A percentile compares a stretch with the other conserved stretches of the same genome.
Evolutionary conservation across 352 stramenopile genomes (phyloP).

Genomic region (Pythium aphanidermatum): DNA sequence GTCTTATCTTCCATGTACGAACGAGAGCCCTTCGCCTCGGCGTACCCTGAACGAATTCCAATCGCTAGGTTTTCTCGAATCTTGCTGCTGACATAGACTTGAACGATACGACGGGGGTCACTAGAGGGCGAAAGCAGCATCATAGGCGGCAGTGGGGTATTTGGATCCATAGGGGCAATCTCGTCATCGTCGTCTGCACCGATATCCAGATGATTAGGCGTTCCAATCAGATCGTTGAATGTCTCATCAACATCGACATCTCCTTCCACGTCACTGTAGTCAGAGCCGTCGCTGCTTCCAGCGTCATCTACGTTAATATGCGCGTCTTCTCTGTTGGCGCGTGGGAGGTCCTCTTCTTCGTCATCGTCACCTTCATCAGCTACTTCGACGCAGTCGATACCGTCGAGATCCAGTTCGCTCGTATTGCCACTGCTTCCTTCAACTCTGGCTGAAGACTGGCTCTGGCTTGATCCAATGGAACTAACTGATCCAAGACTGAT

Average conservation of each 20-base stretch:
- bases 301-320: constrained; percentile 19
- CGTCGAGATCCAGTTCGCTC: constrained; percentile 61
- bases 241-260: constrained; percentile 86
- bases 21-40: constrained; percentile 75
- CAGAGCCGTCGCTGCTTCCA: constrained; percentile 40
- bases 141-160: constrained; percentile 19
- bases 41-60: constrained; percentile 71
- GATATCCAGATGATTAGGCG: constrained; percentile 47
- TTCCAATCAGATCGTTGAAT: constrained; percentile 76
- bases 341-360: constrained; percentile 24
- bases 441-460: constrained; percentile 24
- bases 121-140: constrained; percentile 21
- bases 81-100: constrained; percentile 87
- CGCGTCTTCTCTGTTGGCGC: constrained; percentile 22
- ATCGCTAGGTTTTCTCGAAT: constrained; percentile 76
- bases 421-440: constrained; percentile 17
- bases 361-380: constrained; percentile 36
- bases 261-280: constrained; percentile 77
- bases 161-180: constrained; percentile 34
- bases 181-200: constrained; percentile 62
- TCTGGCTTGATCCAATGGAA: constrained; percentile 7
- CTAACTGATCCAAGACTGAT: constrained; percentile 34
- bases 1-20: constrained; percentile 88
- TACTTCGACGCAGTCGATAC: constrained; percentile 70
- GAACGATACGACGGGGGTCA: constrained; percentile 40